Evolutionary conservation across 306 rosid genomes (phyloP), one percentile per base, ranked within the genome.

Genomic region (Cicer cuneatum): DNA sequence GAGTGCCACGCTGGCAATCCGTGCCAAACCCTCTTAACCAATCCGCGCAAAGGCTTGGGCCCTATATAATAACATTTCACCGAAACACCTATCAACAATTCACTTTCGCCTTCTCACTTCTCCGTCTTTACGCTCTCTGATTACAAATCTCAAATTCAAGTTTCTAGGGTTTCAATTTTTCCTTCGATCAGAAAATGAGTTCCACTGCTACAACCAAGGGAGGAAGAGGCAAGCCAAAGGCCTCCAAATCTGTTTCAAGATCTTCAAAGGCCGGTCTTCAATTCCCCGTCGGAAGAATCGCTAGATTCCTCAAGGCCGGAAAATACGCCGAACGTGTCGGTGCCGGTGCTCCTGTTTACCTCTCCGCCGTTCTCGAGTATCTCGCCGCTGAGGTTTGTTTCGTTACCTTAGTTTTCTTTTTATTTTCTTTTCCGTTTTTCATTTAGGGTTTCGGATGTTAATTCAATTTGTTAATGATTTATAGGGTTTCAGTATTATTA

Each of bases 251-350:
- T 0, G 97, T 94, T 7, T 88, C 99, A 0, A 79, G 90, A 78
- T 94, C 99, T 0, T 80, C 74, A 5, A 94, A 94, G 66, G 99
- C 97, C 0, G 99, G 99, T 7, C 96, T 90, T 11, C 98, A 90
- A 61, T 92, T 92, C 4, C 98, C 98, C 2, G 98, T 92, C 0
- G 98, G 98, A 4, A 82, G 98, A 68, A 92, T 92, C 60, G 94
- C 98, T 0, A 81, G 98, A 24, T 92, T 90, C 51, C 85, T 92
- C 1, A 92, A 92, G 73, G 87, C 94, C 1, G 98, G 98, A 1
- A 90, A 92, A 74, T 92, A 92, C 24, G 98, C 98, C 4, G 96
- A 92, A 41, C 94, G 98, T 41, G 98, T 92, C 1, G 98, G 98
- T 35, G 98, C 96, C 0, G 98, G 98, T 2, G 96, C 98, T 62